These are phyloP conservation scores for Aspergillus sclerotialis DNA, from an alignment of 2,329 filamentous ascomycete species.

Conservation along the genomic window DNA sequence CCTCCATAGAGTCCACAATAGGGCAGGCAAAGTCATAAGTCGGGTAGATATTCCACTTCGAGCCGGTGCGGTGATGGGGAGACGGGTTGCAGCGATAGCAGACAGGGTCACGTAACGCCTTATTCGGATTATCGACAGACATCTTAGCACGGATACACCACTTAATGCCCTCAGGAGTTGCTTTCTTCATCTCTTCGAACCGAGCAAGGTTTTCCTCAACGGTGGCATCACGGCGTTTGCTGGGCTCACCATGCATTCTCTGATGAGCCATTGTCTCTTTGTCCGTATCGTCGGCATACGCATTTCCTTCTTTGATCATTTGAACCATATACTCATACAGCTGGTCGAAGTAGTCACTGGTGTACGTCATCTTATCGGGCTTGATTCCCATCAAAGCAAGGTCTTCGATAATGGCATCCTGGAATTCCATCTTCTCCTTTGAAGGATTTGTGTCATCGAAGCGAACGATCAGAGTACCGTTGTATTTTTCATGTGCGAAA, in stretches of 20 bases:
- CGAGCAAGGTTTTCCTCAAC: slow-evolving; percentile 78
- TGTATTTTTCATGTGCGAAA: slow-evolving; percentile 89
- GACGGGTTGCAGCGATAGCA: slow-evolving; percentile 87
- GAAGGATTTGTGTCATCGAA: slow-evolving; percentile 97
- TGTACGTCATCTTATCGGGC: slow-evolving; percentile 79
- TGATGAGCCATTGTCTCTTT: slow-evolving; percentile 82
- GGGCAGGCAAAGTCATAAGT: slow-evolving; percentile 62
- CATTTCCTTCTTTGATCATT: slow-evolving; percentile 78
- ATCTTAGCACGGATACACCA: slow-evolving; percentile 97
- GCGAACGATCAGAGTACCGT: slow-evolving; percentile 81
- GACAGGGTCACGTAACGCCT: slow-evolving; percentile 91
- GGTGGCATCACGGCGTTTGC: slow-evolving; percentile 68
- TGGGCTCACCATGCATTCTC: slow-evolving; percentile 76
- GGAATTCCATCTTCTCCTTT: slow-evolving; percentile 95
- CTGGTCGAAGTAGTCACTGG: slow-evolving; percentile 91
- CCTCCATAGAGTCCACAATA: slow-evolving; percentile 56
- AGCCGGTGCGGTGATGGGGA: slow-evolving; percentile 57
- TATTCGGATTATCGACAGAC: slow-evolving; percentile 85
- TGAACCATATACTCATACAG: slow-evolving; percentile 79
- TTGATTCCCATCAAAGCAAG: slow-evolving; percentile 85
- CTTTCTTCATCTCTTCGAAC: slow-evolving; percentile 91
- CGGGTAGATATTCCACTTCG: slow-evolving; percentile 60
- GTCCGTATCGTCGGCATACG: slow-evolving; percentile 91
- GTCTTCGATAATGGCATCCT: slow-evolving; percentile 90
- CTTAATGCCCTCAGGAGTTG: slow-evolving; percentile 66